Evolutionary conservation across 2,329 filamentous ascomycete genomes (phyloP).

Genomic region (Ascocoryne sarcoides): DNA sequence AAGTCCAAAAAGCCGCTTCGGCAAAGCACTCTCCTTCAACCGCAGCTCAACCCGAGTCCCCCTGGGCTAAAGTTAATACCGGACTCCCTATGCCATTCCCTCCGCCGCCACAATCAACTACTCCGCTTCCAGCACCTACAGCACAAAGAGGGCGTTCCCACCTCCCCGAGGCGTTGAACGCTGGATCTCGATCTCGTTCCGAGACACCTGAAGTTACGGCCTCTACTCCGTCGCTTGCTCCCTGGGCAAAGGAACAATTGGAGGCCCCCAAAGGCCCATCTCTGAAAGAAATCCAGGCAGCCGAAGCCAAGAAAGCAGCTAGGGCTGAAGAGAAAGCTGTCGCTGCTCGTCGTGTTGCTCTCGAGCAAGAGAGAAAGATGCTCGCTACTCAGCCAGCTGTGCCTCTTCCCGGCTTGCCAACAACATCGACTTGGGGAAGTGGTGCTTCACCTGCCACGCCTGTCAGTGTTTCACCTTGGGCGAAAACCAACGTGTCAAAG

Average conservation of each 20-base stretch:
- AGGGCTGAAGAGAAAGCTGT: constrained; percentile 76
- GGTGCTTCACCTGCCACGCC: constrained; percentile 27
- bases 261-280: constrained; percentile 75
- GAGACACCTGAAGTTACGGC: constrained; percentile 59
- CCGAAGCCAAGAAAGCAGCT: constrained; percentile 86
- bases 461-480: constrained; percentile 34
- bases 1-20: constrained; percentile 68
- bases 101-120: constrained; percentile 59
- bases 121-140: constrained; percentile 78
- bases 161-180: constrained; percentile 62
- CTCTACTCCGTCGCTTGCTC: constrained; percentile 66
- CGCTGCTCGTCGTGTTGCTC: constrained; percentile 64
- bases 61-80: constrained; percentile 50
- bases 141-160: constrained; percentile 79
- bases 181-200: constrained; percentile 62
- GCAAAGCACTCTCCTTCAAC: constrained; percentile 47
- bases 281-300: constrained; percentile 92
- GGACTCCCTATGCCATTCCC: constrained; percentile 71
- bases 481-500: constrained; percentile 38
- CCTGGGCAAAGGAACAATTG: constrained; percentile 86
- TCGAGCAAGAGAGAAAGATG: constrained; percentile 64
- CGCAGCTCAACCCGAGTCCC: constrained; percentile 35
- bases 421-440: constrained; percentile 70
- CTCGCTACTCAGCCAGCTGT: constrained; percentile 50
- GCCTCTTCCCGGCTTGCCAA: constrained; percentile 71